Evolutionary conservation across 192 early-diverging fungal genomes (phyloP).

Genomic region (Backusella australiensis): DNA sequence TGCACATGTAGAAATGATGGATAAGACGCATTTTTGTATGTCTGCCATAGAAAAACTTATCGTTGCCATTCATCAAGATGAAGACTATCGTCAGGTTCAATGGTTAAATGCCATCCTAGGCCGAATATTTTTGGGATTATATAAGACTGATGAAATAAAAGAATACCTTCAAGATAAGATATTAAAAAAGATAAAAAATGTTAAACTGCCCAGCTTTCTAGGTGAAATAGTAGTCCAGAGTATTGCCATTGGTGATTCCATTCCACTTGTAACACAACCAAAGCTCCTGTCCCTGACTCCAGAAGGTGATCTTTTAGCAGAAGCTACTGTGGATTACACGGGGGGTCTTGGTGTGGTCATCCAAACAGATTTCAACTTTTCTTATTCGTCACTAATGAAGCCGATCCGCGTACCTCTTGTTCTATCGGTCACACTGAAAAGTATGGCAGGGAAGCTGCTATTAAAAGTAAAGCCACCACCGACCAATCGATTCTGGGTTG

Average conservation of each 20-base stretch:
- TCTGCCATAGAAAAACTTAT: slow-evolving; percentile 40
- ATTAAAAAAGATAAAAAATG: slow-evolving; percentile 59
- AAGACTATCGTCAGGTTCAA: slow-evolving; percentile 43
- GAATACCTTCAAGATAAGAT: slow-evolving; percentile 36
- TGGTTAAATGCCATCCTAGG: slow-evolving; percentile 90
- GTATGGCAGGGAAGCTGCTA: slow-evolving; percentile 69
- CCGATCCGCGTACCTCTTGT: slow-evolving; percentile 77
- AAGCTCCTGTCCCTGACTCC: slow-evolving; percentile 65
- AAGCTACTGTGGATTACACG: slow-evolving; percentile 77
- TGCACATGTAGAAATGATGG: slow-evolving; percentile 22
- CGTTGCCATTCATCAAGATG: slow-evolving; percentile 49
- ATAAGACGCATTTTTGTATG: slow-evolving; percentile 40
- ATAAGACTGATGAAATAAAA: slow-evolving; percentile 50
- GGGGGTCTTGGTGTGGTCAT: slow-evolving; percentile 75
- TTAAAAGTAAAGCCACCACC: slow-evolving; percentile 79
- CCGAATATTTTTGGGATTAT: slow-evolving; percentile 68
- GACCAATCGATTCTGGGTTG: slow-evolving; percentile 84
- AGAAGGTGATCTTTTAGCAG: slow-evolving; percentile 69
- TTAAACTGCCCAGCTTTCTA: slow-evolving; percentile 63
- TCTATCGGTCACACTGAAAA: slow-evolving; percentile 69
- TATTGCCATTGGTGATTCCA: slow-evolving; percentile 71
- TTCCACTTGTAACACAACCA: slow-evolving; percentile 77
- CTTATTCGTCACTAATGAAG: slow-evolving; percentile 50
- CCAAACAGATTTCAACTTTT: slow-evolving; percentile 60
- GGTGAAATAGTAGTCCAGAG: slow-evolving; percentile 77